Conservation (phyloP, 2,329 filamentous ascomycete species). For the Emergomyces orientalis region DNA sequence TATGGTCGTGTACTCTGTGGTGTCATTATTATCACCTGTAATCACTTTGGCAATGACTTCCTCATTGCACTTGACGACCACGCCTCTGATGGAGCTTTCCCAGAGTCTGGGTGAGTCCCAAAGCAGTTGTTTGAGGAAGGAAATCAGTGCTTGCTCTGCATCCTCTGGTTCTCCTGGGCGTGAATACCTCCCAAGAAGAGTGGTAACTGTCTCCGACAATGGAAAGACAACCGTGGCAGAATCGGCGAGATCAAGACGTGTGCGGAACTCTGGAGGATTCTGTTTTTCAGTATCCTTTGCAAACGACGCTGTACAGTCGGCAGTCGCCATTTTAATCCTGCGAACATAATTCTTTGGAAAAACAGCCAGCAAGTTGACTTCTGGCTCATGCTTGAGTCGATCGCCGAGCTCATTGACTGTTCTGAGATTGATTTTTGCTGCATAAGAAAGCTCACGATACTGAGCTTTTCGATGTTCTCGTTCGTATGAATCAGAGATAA, state of each 20-base stretch:
- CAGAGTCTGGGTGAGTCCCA: conserved; percentile 20
- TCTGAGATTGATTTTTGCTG: conserved; percentile 16
- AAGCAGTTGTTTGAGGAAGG: conserved; percentile 18
- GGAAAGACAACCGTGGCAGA: conserved; percentile 19
- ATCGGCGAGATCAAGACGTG: conserved; percentile 16
- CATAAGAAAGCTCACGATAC: conserved; percentile 13
- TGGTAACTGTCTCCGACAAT: conserved; percentile 18
- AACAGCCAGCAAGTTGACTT: conserved; percentile 18
- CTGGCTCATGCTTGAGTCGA: conserved; percentile 14
- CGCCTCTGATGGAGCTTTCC: conserved; percentile 18
- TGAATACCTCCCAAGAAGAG: conserved; percentile 14
- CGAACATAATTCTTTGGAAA: conserved; percentile 19
- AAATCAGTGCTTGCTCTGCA: conserved; percentile 11
- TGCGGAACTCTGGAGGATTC: conserved; percentile 18
- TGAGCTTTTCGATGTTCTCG: conserved; percentile 15
- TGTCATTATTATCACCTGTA: conserved; percentile 13
- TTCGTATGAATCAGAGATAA: conserved; percentile 18
- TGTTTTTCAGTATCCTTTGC: conserved; percentile 8
- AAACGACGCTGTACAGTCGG: conserved; percentile 5
- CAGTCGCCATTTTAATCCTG: conserved; percentile 17
- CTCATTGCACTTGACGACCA: conserved; percentile 21
- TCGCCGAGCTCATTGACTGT: conserved; percentile 15
- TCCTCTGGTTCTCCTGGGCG: conserved; percentile 5
- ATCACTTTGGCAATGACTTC: conserved; percentile 20
- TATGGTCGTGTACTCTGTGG: conserved; percentile 23